phyloP scores from a whole-genome alignment of 2,329 filamentous ascomycete genomes.

The Ascocoryne sarcoides region DNA sequence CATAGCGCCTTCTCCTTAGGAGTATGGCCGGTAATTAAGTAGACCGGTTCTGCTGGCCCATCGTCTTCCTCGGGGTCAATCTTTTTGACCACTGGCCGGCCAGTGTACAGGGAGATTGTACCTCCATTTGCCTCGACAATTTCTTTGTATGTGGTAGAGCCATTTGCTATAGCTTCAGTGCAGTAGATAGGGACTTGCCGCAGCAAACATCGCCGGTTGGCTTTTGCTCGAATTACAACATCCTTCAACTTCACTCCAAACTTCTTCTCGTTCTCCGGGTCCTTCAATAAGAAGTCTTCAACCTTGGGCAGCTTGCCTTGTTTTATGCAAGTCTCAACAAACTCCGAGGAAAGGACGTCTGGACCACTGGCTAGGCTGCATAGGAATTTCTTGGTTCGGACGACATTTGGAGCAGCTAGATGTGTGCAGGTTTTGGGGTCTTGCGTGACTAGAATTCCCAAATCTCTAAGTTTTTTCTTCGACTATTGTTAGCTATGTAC shows the following conservation, averaged over 20 bases:
- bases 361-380: conserved; percentile 76
- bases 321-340: conserved; percentile 69
- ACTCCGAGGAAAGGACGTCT: conserved; percentile 65
- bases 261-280: conserved; percentile 63
- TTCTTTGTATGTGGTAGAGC: conserved; percentile 72
- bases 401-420: conserved; percentile 75
- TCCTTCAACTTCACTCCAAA: conserved; percentile 61
- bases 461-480: conserved; percentile 69
- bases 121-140: conserved; percentile 89
- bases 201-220: conserved; percentile 70
- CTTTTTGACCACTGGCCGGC: conserved; percentile 57
- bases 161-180: conserved; percentile 69
- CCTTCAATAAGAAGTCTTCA: conserved; percentile 59
- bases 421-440: conserved; percentile 73
- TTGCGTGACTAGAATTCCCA: conserved; percentile 74
- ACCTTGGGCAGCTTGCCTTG: conserved; percentile 55
- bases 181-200: conserved; percentile 74
- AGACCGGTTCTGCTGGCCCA: conserved; percentile 61
- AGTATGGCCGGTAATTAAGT: conserved; percentile 65
- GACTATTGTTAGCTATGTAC: not conserved
- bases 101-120: conserved; percentile 67
- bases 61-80: conserved; percentile 52
- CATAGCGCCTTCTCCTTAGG: conserved; percentile 66
- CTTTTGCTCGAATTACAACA: conserved; percentile 60
- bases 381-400: conserved; percentile 91